phyloP scores from a whole-genome alignment of 2,329 filamentous ascomycete genomes.

The Penicillium fuscoglaucum region DNA sequence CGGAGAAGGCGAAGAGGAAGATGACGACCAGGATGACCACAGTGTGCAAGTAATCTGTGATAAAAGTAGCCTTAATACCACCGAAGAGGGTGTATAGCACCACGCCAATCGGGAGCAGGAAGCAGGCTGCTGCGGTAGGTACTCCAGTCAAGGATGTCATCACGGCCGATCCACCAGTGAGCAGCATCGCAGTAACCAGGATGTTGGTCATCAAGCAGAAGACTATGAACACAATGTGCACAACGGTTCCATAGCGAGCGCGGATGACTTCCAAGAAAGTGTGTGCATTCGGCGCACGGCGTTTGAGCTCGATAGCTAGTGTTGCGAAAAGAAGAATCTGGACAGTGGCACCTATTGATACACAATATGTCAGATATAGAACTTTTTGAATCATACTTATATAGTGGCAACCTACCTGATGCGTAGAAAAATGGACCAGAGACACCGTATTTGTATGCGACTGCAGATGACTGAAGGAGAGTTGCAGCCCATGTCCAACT shows the following conservation, averaged over 20 bases:
- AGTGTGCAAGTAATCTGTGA: constrained; percentile 85
- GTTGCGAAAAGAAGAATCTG: constrained; percentile 90
- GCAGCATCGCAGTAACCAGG: constrained; percentile 82
- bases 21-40: constrained; percentile 75
- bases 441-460: constrained; percentile 76
- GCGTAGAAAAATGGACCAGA: constrained; percentile 69
- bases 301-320: constrained; percentile 84
- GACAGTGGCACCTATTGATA: constrained; percentile 64
- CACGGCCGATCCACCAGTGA: constrained; percentile 80
- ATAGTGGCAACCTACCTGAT: constrained; percentile 50
- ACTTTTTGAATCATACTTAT: neutral
- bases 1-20: constrained; percentile 77
- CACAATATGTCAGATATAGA: constrained; percentile 57
- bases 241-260: constrained; percentile 71
- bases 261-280: constrained; percentile 79
- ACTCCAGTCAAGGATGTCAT: constrained; percentile 71
- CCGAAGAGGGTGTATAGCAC: constrained; percentile 73
- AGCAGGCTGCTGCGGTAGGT: constrained; percentile 77
- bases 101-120: constrained; percentile 77
- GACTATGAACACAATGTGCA: constrained; percentile 76
- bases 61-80: constrained; percentile 83
- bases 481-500: constrained; percentile 94
- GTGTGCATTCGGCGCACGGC: constrained; percentile 83
- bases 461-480: constrained; percentile 73
- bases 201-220: constrained; percentile 85